Evolutionary conservation across 2,329 filamentous ascomycete species (phyloP).

Genomic region (Huntiella decipiens): DNA sequence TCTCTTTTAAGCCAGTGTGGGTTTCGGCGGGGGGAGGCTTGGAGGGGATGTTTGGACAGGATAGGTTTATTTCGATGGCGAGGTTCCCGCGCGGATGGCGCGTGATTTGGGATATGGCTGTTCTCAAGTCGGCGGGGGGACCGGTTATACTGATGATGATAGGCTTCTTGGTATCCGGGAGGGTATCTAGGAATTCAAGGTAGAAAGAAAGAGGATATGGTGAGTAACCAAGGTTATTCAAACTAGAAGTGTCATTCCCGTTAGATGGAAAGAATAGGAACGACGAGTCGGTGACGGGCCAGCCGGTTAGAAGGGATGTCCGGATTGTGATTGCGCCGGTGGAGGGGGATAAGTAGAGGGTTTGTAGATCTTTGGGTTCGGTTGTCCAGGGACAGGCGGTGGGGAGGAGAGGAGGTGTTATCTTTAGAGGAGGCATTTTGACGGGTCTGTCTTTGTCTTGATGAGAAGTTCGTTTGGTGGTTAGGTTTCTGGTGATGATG

Average conservation of each 20-base stretch:
- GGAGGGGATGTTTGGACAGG: slow-evolving; percentile 54
- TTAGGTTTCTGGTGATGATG: too few relatives aligned
- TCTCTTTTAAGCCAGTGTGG: slow-evolving; percentile 28
- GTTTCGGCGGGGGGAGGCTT: slow-evolving; percentile 55
- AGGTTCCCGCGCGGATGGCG: slow-evolving; percentile 24
- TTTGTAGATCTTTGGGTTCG: slow-evolving; percentile 37
- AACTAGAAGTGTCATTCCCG: slow-evolving; percentile 23
- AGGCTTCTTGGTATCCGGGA: slow-evolving; percentile 30
- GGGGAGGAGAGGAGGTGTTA: slow-evolving; percentile 52
- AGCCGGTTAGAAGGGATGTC: slow-evolving; percentile 50
- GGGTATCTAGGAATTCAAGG: slow-evolving; percentile 32
- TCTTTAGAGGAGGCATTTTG: slow-evolving; percentile 19
- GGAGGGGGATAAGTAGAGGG: slow-evolving; percentile 38
- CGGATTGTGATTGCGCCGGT: slow-evolving; percentile 60
- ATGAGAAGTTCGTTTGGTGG: too few relatives aligned
- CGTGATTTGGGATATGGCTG: slow-evolving; percentile 15
- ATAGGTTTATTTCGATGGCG: slow-evolving; percentile 60
- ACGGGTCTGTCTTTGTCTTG: too few relatives aligned
- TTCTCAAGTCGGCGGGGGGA: slow-evolving; percentile 33
- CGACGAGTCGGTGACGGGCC: slow-evolving; percentile 31
- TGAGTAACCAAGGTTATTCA: slow-evolving; percentile 62
- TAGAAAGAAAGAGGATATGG: slow-evolving; percentile 42
- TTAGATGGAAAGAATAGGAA: slow-evolving; percentile 51
- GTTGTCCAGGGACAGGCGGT: slow-evolving; percentile 63
- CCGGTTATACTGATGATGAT: slow-evolving; percentile 58